Evolutionary conservation across 176 grass and related monocot genomes (phyloP).

Genomic region (Pharus latifolius): DNA sequence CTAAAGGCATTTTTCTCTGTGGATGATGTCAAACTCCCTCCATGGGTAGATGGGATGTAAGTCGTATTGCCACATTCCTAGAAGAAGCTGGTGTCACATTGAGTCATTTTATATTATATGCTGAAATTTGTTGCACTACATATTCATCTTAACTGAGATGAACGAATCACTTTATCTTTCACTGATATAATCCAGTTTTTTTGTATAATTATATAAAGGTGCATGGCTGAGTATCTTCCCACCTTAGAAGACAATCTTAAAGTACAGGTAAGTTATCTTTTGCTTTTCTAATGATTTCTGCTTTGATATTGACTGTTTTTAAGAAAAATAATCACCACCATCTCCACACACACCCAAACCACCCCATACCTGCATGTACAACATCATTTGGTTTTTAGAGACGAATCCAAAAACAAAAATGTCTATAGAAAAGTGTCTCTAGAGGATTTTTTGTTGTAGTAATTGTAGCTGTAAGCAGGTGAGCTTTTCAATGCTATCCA

Average conservation of each 20-base stretch:
- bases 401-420: no score
- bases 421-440: no score
- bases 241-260: constrained; percentile 71
- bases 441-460: not conserved
- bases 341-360: no score
- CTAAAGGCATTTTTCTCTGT: constrained; percentile 72
- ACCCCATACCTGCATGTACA: no score
- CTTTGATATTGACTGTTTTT: not conserved
- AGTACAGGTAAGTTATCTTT: constrained; percentile 31
- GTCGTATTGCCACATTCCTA: constrained; percentile 16
- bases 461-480: not conserved
- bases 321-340: no score
- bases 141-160: not conserved
- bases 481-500: no score
- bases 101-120: not conserved
- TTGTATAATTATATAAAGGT: constrained; percentile 52
- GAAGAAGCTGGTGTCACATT: not conserved
- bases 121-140: not conserved
- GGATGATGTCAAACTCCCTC: constrained; percentile 71
- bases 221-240: constrained; percentile 76
- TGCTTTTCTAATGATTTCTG: not conserved
- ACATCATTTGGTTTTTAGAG: no score
- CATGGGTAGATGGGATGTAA: constrained; percentile 91
- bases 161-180: not conserved
- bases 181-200: not conserved